phyloP scores from a whole-genome alignment of 345 rosid species.

The Erodium maritimum region DNA sequence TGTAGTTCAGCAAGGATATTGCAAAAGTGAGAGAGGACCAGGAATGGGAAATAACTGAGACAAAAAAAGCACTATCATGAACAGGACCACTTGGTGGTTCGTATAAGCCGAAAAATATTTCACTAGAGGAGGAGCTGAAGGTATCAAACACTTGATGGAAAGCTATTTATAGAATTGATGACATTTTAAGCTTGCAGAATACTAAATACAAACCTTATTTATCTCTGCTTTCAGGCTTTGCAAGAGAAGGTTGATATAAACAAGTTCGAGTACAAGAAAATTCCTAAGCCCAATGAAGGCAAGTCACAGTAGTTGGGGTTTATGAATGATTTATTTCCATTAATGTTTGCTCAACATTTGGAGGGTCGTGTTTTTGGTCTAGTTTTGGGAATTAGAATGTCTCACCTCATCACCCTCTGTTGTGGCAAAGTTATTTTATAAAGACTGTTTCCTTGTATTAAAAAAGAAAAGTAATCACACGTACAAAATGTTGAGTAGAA shows the following conservation, averaged over 20 bases:
- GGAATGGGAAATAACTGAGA: slow-evolving; percentile 87
- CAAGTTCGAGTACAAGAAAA: slow-evolving; percentile 68
- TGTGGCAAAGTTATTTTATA: neutral
- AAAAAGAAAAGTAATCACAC: neutral
- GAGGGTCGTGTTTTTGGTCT: neutral
- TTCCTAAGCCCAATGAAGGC: slow-evolving; percentile 67
- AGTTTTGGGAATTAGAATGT: neutral
- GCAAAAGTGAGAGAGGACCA: slow-evolving; percentile 77
- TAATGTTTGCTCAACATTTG: neutral
- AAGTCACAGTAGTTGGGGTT: slow-evolving; percentile 21
- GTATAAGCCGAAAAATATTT: slow-evolving; percentile 65
- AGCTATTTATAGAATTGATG: no score
- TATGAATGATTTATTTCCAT: neutral
- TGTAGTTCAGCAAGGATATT: slow-evolving; percentile 71
- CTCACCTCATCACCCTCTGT: neutral
- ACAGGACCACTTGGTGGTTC: slow-evolving; percentile 60
- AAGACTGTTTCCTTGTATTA: neutral
- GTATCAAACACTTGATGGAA: slow-evolving; percentile 16
- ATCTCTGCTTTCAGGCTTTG: slow-evolving; percentile 39
- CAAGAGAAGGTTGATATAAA: slow-evolving; percentile 69
- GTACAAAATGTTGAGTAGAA: neutral
- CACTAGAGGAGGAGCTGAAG: slow-evolving; percentile 80
- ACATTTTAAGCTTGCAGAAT: neutral
- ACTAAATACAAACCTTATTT: neutral
- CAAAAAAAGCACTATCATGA: slow-evolving; percentile 64